Evolutionary conservation across 768 basidiomycete genomes (phyloP), one percentile per base, ranked within the genome.

Genomic region (Wakefieldia striispora): DNA sequence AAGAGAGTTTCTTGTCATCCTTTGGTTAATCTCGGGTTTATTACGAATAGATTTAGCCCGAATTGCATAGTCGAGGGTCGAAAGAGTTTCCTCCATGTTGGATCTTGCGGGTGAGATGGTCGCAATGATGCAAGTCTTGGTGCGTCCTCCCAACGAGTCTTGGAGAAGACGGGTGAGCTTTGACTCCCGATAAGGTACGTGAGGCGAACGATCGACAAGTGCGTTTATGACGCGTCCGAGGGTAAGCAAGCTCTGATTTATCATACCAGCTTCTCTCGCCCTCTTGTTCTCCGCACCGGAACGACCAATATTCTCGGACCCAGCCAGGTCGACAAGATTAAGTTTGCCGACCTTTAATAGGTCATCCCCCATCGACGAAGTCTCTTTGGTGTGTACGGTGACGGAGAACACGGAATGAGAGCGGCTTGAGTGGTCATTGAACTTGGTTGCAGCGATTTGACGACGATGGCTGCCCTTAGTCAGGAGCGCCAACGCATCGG

Each of bases 361-460:
- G 64, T 98, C 95, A 55, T 97, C 92, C 2, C 90, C 90, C 33
- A 82, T 74, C 10, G 77, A 66, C 1, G 83, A 82, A 1, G 81
- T 79, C 64, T 97, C 94, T 60, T 95, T 97, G 55, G 84, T 82
- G 62, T 97, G 92, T 0, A 99, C 88, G 0, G 91, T 93, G 59
- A 99, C 83, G n/a, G 92, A 90, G 68, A 99, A 97, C 14, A 99
- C 87, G 1, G 95, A 97, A 65, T 99, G 97, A 0, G 97, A 98
- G 13, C 97, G 93, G 70, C 94, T 91, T 5, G 92, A 95, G 58
- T 93, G 90, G 62, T 97, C 93, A 65, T 99, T 99, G 78, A 98
- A 95, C 66, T 94, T 95, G 19, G 97, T 98, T 9, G 91, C 84
- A 0, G 95, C 97, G 39, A 91, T 91, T 70, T 98, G 94, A 45